Base-by-base conservation (phyloP, 2,329 filamentous ascomycete genomes). In the Bipolaris gigantea region DNA sequence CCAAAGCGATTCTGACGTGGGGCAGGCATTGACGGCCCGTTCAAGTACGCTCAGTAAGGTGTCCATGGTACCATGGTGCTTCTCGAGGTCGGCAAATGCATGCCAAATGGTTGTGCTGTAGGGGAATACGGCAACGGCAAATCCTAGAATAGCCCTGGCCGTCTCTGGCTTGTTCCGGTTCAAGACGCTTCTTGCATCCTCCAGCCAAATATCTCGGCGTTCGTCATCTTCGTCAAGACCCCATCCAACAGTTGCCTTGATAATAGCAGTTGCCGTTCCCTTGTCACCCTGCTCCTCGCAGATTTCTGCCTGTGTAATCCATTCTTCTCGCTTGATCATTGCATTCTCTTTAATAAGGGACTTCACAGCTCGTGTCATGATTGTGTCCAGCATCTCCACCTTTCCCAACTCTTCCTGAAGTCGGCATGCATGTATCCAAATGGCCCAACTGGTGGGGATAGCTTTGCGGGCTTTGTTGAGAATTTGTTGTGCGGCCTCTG, bases 281-380 rank as follows among this genome's bases (percentile, higher is more conserved):
- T 89, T 80, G 15, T 92, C 92, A 6, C 91, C 92, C 72, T 97
- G 94, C 53, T 90, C 88, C 75, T 99, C 94, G 70, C 93, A 97
- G 60, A 89, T 89, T 73, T 99, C 94, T 0, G 94, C 95, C 74
- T 97, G 92, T 5, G 85, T 82, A 48, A 99, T 95, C 94, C 94
- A 99, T 64, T 97, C 92, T 72, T 99, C 94, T 36, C 95, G 88
- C 75, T 96, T 96, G 35, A 94, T 85, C 95, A 99, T 99, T 10
- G 94, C 93, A 25, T 90, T 92, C 69, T 96, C 92, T 67, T 92
- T 91, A 34, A 88, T 91, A 30, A 99, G 81, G 18, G 92, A 87
- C 68, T 95, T 90, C 30, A 97, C 86, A 40, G 90, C 94, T 78
- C 91, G 89, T 73, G 94, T 93, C 90, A 99, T 97, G 53, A 97